Evolutionary conservation across 2,329 filamentous ascomycete species (phyloP).

Genomic region (Nannizzia gypsea): DNA sequence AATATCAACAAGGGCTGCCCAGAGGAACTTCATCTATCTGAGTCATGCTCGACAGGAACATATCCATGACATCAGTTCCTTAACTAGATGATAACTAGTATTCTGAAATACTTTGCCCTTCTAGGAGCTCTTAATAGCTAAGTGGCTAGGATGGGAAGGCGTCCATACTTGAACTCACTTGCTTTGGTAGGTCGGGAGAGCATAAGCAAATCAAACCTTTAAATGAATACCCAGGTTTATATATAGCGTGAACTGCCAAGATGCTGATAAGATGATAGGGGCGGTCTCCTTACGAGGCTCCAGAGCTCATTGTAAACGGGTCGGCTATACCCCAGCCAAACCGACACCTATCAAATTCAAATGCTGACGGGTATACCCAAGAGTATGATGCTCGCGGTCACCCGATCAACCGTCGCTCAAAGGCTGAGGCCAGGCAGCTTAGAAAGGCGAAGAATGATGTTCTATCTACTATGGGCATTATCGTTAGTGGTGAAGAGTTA

Average conservation of each 20-base stretch:
- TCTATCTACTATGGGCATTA: slow-evolving; percentile 38
- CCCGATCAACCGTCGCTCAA: slow-evolving; percentile 35
- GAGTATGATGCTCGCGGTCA: slow-evolving; percentile 38
- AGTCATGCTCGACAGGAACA: background rate
- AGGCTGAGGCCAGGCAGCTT: slow-evolving; percentile 28
- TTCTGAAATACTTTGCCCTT: background rate
- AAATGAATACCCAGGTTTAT: too few species aligned
- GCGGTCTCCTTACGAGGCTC: slow-evolving; percentile 36
- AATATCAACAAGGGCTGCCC: background rate
- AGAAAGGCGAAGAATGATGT: slow-evolving; percentile 41
- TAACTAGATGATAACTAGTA: background rate
- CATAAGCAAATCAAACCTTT: too few species aligned
- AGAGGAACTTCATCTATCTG: background rate
- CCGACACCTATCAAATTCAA: slow-evolving; percentile 11
- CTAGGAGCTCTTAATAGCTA: background rate
- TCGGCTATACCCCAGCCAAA: slow-evolving; percentile 5
- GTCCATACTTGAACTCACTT: slow-evolving; percentile 34
- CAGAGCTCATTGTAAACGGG: slow-evolving; percentile 18
- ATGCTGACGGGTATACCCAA: slow-evolving; percentile 35
- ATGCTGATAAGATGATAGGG: slow-evolving; percentile 26
- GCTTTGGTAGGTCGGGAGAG: slow-evolving; percentile 31
- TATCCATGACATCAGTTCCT: too few species aligned
- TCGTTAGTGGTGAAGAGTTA: slow-evolving; percentile 33
- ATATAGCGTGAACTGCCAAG: background rate
- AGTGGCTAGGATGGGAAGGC: slow-evolving; percentile 30